Percentiles rank a stretch among this genome's conserved stretches.
Conservation (phyloP, 768 basidiomycete species). For the Mycena alexandri region DNA sequence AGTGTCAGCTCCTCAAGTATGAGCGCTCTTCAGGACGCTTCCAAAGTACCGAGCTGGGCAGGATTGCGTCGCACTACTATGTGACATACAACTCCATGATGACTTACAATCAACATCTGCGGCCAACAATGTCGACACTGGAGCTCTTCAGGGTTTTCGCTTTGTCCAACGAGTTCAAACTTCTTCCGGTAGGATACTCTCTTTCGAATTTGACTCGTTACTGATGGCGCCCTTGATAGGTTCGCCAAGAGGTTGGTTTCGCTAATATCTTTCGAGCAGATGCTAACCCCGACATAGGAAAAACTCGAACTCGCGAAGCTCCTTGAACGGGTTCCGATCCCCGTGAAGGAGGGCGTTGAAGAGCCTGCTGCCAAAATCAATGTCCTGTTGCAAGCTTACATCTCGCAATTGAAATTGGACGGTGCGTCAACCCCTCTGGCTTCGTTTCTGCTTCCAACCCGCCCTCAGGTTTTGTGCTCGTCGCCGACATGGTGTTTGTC, state of each 20-base stretch:
- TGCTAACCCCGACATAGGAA: constrained; percentile 58
- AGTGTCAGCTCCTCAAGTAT: constrained; percentile 94
- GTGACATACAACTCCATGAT: constrained; percentile 97
- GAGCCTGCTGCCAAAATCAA: constrained; percentile 98
- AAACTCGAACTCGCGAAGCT: constrained; percentile 92
- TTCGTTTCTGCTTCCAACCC: not conserved
- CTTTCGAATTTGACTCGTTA: constrained; percentile 13
- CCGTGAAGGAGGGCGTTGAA: constrained; percentile 96
- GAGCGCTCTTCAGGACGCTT: constrained; percentile 90
- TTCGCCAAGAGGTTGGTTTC: constrained; percentile 70
- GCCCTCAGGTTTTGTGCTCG: constrained; percentile 77
- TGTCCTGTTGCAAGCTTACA: constrained; percentile 93
- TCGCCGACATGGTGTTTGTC: constrained; percentile 96
- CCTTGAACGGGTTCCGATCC: constrained; percentile 95
- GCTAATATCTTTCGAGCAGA: constrained; percentile 19
- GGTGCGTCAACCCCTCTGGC: constrained; percentile 54
- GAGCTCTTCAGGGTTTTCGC: constrained; percentile 98
- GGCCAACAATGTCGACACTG: constrained; percentile 86
- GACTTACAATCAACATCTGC: constrained; percentile 94
- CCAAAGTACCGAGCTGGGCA: constrained; percentile 92
- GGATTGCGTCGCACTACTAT: constrained; percentile 96
- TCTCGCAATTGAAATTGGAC: constrained; percentile 93
- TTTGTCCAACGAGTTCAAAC: constrained; percentile 94
- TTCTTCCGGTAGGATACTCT: constrained; percentile 72
- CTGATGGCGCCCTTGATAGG: constrained; percentile 50